These are phyloP conservation scores for Polyporus tsugae DNA, from an alignment of 1,284 basidiomycete species.

Conservation along the genomic window DNA sequence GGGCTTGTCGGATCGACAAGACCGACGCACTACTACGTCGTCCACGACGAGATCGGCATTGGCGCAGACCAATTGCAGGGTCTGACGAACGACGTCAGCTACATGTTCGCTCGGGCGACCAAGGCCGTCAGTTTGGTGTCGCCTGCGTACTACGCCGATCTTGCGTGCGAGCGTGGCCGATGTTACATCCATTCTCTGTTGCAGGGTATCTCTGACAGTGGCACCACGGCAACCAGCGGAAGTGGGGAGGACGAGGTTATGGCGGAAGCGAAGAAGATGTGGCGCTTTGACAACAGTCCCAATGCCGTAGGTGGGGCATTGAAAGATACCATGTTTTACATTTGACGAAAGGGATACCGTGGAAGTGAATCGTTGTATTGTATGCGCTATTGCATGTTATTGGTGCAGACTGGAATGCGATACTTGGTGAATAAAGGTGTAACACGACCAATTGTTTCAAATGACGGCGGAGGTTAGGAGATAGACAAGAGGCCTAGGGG, in stretches of 20 bases:
- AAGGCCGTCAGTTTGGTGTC: conserved; percentile 83
- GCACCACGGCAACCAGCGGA: conserved; percentile 2
- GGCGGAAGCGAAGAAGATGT: conserved; percentile 58
- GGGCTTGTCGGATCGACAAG: conserved; percentile 60
- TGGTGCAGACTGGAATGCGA: not conserved
- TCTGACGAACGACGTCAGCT: conserved; percentile 67
- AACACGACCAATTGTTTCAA: no score
- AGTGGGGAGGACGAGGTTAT: conserved; percentile 57
- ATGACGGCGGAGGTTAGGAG: no score
- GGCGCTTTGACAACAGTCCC: conserved; percentile 48
- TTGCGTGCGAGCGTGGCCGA: conserved; percentile 80
- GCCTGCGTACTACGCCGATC: conserved; percentile 79
- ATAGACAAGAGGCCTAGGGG: no score
- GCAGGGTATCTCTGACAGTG: conserved; percentile 54
- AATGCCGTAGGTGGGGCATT: conserved; percentile 61
- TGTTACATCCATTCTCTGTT: conserved; percentile 77
- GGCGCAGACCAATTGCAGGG: conserved; percentile 71
- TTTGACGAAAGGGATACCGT: conserved; percentile 48
- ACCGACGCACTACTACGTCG: conserved; percentile 81
- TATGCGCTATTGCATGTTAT: not conserved
- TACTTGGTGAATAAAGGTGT: not conserved
- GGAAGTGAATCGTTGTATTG: not conserved
- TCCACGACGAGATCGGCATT: conserved; percentile 78
- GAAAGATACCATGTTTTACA: conserved; percentile 77
- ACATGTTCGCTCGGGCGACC: conserved; percentile 81